These are phyloP conservation scores for Pulveroboletus sp. DNA, from an alignment of 768 basidiomycete species.

Conservation along the genomic window DNA sequence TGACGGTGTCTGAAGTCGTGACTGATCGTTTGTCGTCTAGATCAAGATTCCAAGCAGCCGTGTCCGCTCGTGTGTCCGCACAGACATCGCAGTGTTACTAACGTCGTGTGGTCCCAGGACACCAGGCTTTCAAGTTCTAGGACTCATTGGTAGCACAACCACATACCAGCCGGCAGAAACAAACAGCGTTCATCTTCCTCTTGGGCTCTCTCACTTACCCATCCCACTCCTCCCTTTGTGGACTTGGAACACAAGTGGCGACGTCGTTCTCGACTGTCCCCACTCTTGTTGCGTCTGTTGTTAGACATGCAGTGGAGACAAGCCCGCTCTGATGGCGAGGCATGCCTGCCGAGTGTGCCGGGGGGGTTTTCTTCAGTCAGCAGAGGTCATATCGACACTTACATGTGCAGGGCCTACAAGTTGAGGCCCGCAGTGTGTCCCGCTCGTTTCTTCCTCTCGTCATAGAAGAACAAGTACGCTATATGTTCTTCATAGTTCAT, in stretches of 20 bases:
- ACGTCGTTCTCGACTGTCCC: background rate
- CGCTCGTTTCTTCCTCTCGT: background rate
- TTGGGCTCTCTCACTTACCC: too few species aligned
- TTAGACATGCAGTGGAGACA: background rate
- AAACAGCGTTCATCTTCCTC: background rate
- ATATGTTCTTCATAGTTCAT: background rate
- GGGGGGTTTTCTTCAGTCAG: background rate
- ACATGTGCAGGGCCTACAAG: background rate
- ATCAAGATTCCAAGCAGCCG: background rate
- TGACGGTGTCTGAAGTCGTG: too few species aligned
- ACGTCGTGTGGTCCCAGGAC: too few species aligned
- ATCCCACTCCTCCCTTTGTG: too few species aligned
- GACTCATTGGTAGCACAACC: background rate
- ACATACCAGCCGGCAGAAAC: background rate
- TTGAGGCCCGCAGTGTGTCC: background rate
- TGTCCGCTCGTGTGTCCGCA: background rate
- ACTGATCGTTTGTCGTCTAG: background rate
- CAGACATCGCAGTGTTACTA: background rate
- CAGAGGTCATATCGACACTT: background rate
- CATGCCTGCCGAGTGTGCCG: background rate
- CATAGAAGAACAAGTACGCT: background rate
- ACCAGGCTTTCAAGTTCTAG: too few species aligned
- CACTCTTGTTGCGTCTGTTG: background rate
- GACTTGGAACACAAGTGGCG: too few species aligned
- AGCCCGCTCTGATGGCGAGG: constrained; percentile 3